These are phyloP conservation scores for Neurospora hispaniola DNA, from an alignment of 495 filamentous ascomycete species.

Conservation along the genomic window DNA sequence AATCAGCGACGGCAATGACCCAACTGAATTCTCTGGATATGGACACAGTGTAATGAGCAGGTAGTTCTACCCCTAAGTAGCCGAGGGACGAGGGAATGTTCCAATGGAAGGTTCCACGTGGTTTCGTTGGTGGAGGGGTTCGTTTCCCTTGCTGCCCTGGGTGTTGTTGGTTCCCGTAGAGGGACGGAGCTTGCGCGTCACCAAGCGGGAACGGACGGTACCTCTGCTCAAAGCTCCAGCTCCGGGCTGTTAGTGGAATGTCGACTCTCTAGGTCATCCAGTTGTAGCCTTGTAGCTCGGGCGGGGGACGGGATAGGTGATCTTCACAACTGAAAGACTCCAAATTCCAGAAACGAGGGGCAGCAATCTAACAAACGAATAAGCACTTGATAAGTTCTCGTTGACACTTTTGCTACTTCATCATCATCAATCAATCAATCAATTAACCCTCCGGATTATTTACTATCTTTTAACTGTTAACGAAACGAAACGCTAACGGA, in stretches of 20 bases:
- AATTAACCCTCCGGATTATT: background rate
- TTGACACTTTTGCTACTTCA: background rate
- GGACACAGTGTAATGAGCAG: background rate
- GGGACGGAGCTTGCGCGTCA: too few relatives aligned
- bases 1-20: background rate
- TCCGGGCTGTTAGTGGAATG: background rate
- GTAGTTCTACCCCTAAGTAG: background rate
- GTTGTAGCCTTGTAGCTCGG: background rate
- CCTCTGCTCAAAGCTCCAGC: background rate
- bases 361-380: background rate
- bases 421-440: background rate
- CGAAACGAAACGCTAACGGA: background rate
- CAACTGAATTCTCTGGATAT: too few relatives aligned
- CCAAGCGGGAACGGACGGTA: background rate
- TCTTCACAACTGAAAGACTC: background rate
- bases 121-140: background rate
- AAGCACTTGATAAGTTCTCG: background rate
- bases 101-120: background rate
- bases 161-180: background rate
- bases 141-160: background rate
- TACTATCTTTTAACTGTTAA: background rate
- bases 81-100: background rate
- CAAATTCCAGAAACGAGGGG: background rate
- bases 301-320: background rate
- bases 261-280: background rate